phyloP scores from a whole-genome alignment of 345 rosid genomes.

The Populus nigra region DNA sequence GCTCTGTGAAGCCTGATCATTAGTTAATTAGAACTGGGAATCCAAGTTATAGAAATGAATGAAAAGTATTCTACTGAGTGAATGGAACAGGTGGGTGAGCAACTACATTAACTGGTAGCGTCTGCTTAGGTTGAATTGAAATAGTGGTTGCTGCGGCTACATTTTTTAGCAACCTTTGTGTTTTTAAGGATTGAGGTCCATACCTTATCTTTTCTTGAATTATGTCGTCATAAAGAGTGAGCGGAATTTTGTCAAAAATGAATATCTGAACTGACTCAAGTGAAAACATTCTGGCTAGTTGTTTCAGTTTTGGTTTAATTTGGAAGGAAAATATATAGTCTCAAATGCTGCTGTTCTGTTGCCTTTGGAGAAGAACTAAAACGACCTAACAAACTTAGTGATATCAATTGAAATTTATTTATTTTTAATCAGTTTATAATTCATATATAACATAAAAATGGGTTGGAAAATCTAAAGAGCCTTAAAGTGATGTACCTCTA shows the following conservation, averaged over 20 bases:
- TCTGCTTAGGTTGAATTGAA: background rate
- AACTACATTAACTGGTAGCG: background rate
- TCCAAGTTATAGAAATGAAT: slow-evolving; percentile 4
- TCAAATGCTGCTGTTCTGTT: background rate
- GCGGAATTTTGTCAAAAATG: background rate
- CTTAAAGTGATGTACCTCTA: background rate
- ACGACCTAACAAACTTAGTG: background rate
- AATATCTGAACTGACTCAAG: background rate
- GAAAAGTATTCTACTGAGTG: background rate
- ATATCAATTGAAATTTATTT: background rate
- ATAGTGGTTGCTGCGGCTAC: background rate
- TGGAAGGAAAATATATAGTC: background rate
- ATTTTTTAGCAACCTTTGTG: background rate
- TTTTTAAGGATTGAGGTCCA: background rate
- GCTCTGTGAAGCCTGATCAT: background rate
- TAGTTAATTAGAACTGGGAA: background rate
- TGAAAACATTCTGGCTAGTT: background rate
- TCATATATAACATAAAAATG: background rate
- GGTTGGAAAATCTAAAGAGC: background rate
- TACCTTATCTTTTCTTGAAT: background rate
- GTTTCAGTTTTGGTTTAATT: background rate
- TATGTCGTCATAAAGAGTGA: background rate
- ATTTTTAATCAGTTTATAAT: background rate
- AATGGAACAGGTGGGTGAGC: background rate
- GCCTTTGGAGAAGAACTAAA: background rate